Percentiles rank a stretch among this genome's conserved stretches.
These are phyloP conservation scores for Scytalidium lignicola DNA, from an alignment of 2,329 filamentous ascomycete genomes.

Conservation along the genomic window DNA sequence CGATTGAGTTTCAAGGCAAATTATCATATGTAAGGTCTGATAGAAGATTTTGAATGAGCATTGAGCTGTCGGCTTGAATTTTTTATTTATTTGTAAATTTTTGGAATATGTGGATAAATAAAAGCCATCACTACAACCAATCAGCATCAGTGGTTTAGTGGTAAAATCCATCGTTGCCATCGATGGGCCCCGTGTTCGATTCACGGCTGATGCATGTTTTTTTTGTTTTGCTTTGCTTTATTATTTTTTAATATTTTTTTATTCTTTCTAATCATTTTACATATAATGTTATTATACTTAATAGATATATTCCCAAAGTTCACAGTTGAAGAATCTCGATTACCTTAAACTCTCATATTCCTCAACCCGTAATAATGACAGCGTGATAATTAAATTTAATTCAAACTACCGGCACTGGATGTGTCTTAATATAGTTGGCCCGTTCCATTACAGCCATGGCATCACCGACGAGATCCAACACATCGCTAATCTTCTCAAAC, in stretches of 20 bases:
- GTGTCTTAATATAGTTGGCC: neutral
- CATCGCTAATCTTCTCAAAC: neutral
- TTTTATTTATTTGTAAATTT: neutral
- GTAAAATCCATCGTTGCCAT: neutral
- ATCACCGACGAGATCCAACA: constrained; percentile 1
- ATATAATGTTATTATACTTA: too few relatives aligned
- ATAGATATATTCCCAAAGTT: too few relatives aligned
- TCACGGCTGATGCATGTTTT: constrained; percentile 27
- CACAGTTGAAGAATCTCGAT: too few relatives aligned
- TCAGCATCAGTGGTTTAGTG: neutral
- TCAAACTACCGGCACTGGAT: neutral
- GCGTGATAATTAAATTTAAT: too few relatives aligned
- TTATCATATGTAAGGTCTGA: too few relatives aligned
- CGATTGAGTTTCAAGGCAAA: too few relatives aligned
- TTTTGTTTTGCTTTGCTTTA: constrained; percentile 43
- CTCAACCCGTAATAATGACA: too few relatives aligned
- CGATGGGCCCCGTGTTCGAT: constrained; percentile 4
- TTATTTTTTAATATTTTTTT: neutral
- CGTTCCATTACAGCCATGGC: neutral
- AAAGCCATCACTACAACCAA: neutral
- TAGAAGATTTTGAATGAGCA: too few relatives aligned
- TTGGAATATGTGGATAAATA: neutral
- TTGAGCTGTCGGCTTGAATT: too few relatives aligned
- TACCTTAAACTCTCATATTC: too few relatives aligned
- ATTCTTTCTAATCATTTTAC: too few relatives aligned